A percentile compares a stretch with the other conserved stretches of the same genome.
Evolutionary conservation across 2,329 filamentous ascomycete genomes (phyloP).

Genomic region (Stachybotrys chlorohalonatus): DNA sequence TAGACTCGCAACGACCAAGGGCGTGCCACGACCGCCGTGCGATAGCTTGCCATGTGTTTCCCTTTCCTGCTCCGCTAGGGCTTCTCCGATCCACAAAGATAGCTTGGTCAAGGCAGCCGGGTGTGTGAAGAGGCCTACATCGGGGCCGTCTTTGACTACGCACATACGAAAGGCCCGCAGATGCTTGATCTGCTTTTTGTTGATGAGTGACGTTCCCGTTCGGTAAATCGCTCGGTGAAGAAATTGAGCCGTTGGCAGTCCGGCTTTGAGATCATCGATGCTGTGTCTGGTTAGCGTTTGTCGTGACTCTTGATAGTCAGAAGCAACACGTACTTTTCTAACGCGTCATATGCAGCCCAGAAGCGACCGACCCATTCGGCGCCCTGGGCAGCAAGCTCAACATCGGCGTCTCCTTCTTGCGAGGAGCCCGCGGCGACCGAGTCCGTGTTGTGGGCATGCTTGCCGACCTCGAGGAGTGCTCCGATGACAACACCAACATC

Average conservation of each 20-base stretch:
- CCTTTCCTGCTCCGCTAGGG: conserved; percentile 79
- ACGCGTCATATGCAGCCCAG: conserved; percentile 64
- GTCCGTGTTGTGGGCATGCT: conserved; percentile 30
- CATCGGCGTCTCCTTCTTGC: conserved; percentile 37
- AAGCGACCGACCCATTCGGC: conserved; percentile 60
- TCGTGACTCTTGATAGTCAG: background rate
- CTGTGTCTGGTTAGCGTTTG: conserved; percentile 26
- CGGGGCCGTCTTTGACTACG: conserved; percentile 89
- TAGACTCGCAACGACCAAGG: conserved; percentile 81
- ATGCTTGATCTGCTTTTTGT: conserved; percentile 90
- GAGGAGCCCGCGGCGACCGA: conserved; percentile 20
- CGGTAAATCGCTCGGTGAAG: conserved; percentile 88
- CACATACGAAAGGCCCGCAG: conserved; percentile 89
- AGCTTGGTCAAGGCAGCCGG: conserved; percentile 89
- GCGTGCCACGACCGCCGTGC: conserved; percentile 64
- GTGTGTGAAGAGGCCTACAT: conserved; percentile 85
- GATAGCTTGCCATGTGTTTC: conserved; percentile 62
- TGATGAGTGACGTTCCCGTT: conserved; percentile 82
- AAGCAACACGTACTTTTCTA: conserved; percentile 49
- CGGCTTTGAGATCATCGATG: conserved; percentile 65
- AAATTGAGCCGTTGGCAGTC: conserved; percentile 76
- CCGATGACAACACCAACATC: conserved; percentile 92
- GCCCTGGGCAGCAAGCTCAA: conserved; percentile 39
- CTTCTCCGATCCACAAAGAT: conserved; percentile 89
- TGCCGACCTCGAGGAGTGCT: conserved; percentile 86